Evolutionary conservation across 2,329 filamentous ascomycete species (phyloP).

Genomic region (Microsporum audouinii): DNA sequence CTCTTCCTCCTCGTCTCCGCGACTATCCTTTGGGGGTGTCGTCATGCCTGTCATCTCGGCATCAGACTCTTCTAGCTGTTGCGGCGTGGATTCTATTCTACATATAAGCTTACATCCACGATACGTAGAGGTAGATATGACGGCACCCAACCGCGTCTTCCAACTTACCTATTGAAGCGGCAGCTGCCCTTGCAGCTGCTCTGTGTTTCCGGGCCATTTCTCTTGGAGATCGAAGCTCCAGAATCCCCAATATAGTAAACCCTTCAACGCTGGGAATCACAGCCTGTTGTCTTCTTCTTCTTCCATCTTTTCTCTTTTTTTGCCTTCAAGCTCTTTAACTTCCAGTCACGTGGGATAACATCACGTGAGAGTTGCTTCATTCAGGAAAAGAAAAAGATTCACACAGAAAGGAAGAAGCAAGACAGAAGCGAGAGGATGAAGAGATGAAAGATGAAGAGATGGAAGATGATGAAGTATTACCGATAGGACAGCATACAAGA

Average conservation of each 20-base stretch:
- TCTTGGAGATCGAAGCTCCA: background rate
- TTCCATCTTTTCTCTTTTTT: background rate
- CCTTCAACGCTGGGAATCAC: background rate
- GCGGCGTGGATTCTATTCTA: slow-evolving; percentile 31
- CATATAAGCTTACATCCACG: background rate
- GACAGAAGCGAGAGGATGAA: no score
- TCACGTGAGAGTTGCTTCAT: no score
- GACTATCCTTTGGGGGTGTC: slow-evolving; percentile 25
- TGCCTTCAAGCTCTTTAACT: no score
- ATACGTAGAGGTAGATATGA: background rate
- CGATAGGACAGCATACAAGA: no score
- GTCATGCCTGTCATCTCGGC: slow-evolving; percentile 34
- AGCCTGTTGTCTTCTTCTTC: background rate
- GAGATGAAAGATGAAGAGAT: no score
- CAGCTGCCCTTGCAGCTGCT: slow-evolving; percentile 37
- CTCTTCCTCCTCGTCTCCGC: slow-evolving; percentile 10
- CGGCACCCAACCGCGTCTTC: background rate
- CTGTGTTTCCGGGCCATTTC: slow-evolving; percentile 36
- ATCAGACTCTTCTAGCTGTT: slow-evolving; percentile 35
- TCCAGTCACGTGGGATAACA: no score
- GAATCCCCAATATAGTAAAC: background rate
- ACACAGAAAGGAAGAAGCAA: no score
- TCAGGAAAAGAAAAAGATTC: no score
- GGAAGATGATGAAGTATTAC: no score
- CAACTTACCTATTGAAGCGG: slow-evolving; percentile 35